Evolutionary conservation across 2,329 filamentous ascomycete genomes (phyloP).

Genomic region (Epichloe uncinata): DNA sequence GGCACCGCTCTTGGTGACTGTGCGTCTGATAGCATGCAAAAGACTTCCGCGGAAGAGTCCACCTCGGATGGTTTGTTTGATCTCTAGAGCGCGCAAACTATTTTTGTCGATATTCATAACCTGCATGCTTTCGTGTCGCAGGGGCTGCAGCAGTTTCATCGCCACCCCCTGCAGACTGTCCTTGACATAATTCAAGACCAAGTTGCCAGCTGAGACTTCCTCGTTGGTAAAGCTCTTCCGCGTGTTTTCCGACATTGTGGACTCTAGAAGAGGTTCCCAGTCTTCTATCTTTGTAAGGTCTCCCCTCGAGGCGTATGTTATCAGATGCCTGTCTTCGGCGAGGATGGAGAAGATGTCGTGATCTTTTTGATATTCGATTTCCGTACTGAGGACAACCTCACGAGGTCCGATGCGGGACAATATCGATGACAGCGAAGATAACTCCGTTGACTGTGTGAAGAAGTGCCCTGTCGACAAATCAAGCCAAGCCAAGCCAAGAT

Average conservation of each 20-base stretch:
- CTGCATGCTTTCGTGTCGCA: conserved; percentile 58
- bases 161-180: conserved; percentile 63
- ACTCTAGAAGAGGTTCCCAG: conserved; percentile 70
- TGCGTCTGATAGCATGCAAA: conserved; percentile 77
- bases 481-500: conserved; percentile 77
- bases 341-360: conserved; percentile 54
- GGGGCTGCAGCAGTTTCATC: conserved; percentile 73
- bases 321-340: conserved; percentile 59
- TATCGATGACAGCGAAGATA: conserved; percentile 62
- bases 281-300: conserved; percentile 38
- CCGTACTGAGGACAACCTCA: conserved; percentile 68
- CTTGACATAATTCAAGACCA: conserved; percentile 74
- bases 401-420: conserved; percentile 71
- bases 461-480: conserved; percentile 94
- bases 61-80: conserved; percentile 75
- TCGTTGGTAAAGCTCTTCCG: conserved; percentile 45
- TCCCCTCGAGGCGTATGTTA: conserved; percentile 53
- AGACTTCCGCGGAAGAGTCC: conserved; percentile 69
- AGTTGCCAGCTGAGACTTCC: conserved; percentile 65
- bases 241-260: conserved; percentile 43
- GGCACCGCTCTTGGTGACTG: conserved; percentile 82
- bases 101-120: conserved; percentile 88
- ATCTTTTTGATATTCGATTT: conserved; percentile 41
- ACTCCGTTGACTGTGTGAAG: conserved; percentile 63
- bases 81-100: conserved; percentile 77